Percentiles rank a stretch among this genome's conserved stretches.
Conservation (phyloP, 176 grass and related monocot genomes). For the Aegilops tauschii region DNA sequence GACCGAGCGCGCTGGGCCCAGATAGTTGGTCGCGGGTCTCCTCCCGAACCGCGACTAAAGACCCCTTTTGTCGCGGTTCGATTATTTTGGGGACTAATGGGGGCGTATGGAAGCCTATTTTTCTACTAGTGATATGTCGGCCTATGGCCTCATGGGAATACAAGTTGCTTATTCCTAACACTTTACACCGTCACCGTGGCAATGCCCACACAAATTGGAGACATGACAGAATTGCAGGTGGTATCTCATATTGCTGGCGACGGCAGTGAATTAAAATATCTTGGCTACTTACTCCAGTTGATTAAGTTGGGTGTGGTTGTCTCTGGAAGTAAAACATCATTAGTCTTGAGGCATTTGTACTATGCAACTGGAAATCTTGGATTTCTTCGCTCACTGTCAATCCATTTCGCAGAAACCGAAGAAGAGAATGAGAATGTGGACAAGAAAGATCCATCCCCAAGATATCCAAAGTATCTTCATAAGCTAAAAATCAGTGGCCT, state of each 20-base stretch:
- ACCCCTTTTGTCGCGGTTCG: no score
- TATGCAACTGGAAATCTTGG: neutral
- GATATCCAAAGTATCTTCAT: neutral
- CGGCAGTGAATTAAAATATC: neutral
- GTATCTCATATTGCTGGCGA: neutral
- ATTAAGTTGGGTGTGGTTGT: neutral
- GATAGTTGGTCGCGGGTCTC: no score
- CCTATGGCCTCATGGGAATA: no score
- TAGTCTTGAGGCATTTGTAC: neutral
- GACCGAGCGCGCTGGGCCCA: no score
- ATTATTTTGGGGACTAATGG: no score
- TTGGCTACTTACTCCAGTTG: neutral
- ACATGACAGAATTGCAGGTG: neutral
- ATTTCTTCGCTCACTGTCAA: neutral
- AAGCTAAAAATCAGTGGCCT: neutral
- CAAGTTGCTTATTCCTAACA: no score
- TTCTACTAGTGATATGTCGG: no score
- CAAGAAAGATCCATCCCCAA: neutral
- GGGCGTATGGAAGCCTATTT: no score
- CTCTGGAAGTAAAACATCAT: no score
- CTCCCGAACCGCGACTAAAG: no score
- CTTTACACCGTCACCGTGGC: neutral
- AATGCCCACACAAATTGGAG: neutral
- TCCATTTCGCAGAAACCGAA: neutral
- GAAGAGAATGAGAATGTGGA: neutral